Base-by-base conservation (phyloP, 129 eudicot genomes). In the Saposhnikovia divaricata region DNA sequence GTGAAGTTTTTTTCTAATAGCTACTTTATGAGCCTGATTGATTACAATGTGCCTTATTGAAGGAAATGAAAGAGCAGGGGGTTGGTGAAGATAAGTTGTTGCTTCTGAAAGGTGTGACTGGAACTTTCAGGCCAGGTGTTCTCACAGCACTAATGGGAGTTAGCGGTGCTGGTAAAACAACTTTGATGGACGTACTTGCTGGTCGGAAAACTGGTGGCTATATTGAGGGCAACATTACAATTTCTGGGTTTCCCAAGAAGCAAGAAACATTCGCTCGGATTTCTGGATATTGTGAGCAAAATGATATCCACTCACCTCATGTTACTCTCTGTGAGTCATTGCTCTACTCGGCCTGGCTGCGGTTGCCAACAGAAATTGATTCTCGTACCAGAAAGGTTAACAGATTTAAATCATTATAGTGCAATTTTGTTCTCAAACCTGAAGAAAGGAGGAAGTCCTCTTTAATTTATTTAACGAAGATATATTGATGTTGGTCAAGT, bases 161-260 rank as follows among this genome's bases (percentile, higher is more conserved):
- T 16, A 83, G 86, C 31, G 86, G 86, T 65, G 86, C 86, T 75
- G 86, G 86, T 27, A 83, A 83, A 83, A 83, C 86, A n/a, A 83
- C 86, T 27, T 73, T 83, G 57, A 79, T 83, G 86, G 86, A 83
- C 68, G 86, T 83, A 51, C 78, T 83, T 47, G 86, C 86, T 0
- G 86, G 86, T 42, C 68, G 86, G 19, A 83, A 83, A 79, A 83
- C 86, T 16, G 86, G 86, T 14, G 83, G 86, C 40, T 79, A 83
- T 21, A 75, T 83, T 45, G 80, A 83, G 9, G 86, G 86, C 16
- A 73, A 25, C 25, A 83, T 83, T 16, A 79, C 23, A 14, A 80
- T 83, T n/a, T 83, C 83, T 9, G 86, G 86, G 5, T 83, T 79
- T 25, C 86, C 83, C 5, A 83, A 83, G 53, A 83, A 79, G 72